A percentile compares a stretch with the other conserved stretches of the same genome.
phyloP scores from a whole-genome alignment of 192 early-diverging fungal species.

The Podila minutissima region DNA sequence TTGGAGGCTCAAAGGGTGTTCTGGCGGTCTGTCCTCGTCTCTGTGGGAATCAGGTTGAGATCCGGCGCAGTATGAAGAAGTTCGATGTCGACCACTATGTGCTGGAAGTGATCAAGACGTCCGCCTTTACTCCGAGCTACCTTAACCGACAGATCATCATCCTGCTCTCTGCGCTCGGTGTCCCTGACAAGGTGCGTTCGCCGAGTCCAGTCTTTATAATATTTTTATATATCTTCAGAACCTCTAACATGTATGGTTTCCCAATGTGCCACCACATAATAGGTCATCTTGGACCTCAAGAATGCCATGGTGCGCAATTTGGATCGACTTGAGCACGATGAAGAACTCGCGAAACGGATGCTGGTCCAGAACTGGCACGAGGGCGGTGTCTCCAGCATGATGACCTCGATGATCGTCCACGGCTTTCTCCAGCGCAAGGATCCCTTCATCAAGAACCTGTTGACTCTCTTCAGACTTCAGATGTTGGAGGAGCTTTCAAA shows the following conservation, averaged over 20 bases:
- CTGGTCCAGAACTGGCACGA: constrained; percentile 57
- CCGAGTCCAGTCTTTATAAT: background rate
- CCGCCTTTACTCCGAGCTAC: constrained; percentile 59
- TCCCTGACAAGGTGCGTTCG: constrained; percentile 55
- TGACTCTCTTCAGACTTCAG: constrained; percentile 55
- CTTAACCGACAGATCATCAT: constrained; percentile 76
- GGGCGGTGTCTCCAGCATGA: constrained; percentile 47
- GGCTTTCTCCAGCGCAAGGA: constrained; percentile 58
- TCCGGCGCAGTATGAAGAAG: constrained; percentile 68
- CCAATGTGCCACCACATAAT: background rate
- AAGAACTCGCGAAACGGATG: constrained; percentile 44
- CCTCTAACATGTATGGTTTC: background rate
- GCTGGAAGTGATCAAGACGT: constrained; percentile 69
- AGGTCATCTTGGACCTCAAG: constrained; percentile 64
- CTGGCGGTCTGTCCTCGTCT: constrained; percentile 51
- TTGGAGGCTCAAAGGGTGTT: constrained; percentile 75
- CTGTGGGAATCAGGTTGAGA: constrained; percentile 43
- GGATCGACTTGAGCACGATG: constrained; percentile 47
- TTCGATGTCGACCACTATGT: constrained; percentile 60
- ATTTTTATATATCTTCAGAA: background rate
- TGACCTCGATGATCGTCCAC: constrained; percentile 54
- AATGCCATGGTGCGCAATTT: constrained; percentile 49
- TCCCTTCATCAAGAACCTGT: constrained; percentile 53
- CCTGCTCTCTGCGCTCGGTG: constrained; percentile 63
- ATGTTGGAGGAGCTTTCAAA: constrained; percentile 59